Percentiles rank a stretch among this genome's conserved stretches.
Conservation (phyloP, 306 rosid species). For the Rubus parviflorus region DNA sequence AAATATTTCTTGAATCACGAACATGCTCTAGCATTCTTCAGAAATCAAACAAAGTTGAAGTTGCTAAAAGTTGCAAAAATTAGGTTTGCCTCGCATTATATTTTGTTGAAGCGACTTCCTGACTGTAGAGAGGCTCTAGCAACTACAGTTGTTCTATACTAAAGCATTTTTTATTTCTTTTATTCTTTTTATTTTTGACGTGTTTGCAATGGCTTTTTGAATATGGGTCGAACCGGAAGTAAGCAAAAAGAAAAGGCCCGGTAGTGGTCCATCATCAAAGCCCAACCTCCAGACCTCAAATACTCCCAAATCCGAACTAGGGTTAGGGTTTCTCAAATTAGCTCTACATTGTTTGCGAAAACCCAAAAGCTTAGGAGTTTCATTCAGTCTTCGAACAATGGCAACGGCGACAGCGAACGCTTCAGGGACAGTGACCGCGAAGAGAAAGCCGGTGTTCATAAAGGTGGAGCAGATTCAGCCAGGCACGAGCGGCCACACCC, state of each 20-base stretch:
- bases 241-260: background rate
- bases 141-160: background rate
- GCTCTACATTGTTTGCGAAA: background rate
- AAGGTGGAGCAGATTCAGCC: slow-evolving; percentile 80
- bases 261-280: background rate
- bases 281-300: background rate
- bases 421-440: slow-evolving; percentile 34
- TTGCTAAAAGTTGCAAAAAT: background rate
- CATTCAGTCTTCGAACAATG: slow-evolving; percentile 26
- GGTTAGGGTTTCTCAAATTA: slow-evolving; percentile 23
- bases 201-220: background rate
- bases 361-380: background rate
- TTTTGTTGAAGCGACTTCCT: background rate
- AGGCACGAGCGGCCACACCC: slow-evolving; percentile 78
- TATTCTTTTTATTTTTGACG: too few species aligned
- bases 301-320: slow-evolving; percentile 18
- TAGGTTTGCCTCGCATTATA: background rate
- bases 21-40: background rate
- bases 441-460: slow-evolving; percentile 82
- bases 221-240: background rate
- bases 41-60: background rate
- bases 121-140: background rate
- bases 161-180: too few species aligned
- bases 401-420: slow-evolving; percentile 37
- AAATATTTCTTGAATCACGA: background rate